Evolutionary conservation across 257 asterid species (phyloP).

Genomic region (Salvia miltiorrhiza): DNA sequence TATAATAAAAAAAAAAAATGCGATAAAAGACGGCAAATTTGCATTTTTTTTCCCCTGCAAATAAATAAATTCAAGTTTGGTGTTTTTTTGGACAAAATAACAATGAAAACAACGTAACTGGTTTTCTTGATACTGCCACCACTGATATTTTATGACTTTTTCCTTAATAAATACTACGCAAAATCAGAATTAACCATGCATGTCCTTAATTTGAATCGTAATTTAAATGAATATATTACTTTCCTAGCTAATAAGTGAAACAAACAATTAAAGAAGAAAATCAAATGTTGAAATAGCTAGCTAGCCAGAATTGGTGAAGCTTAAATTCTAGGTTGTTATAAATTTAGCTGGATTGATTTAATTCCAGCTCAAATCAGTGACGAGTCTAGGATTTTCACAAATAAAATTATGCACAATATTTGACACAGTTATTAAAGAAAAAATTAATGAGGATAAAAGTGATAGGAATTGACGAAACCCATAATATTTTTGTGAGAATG

Average conservation of each 20-base stretch:
- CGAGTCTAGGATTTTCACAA: no score
- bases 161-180: not conserved
- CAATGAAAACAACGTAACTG: constrained; percentile 27
- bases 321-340: no score
- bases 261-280: not conserved
- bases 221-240: not conserved
- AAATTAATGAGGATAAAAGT: no score
- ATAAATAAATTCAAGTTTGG: not conserved
- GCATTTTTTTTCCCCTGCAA: not conserved
- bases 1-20: not conserved
- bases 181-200: not conserved
- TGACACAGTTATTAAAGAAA: no score
- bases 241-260: not conserved
- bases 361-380: no score
- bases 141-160: not conserved
- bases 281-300: not conserved
- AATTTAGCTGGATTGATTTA: no score
- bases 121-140: constrained; percentile 13
- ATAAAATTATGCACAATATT: no score
- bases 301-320: no score
- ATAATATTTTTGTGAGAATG: no score
- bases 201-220: not conserved
- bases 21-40: not conserved
- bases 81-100: not conserved
- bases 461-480: no score